Percentiles rank a stretch among this genome's conserved stretches.
Conservation (phyloP, 148 eudicot species). For the Amaranthus hypochondriacus region DNA sequence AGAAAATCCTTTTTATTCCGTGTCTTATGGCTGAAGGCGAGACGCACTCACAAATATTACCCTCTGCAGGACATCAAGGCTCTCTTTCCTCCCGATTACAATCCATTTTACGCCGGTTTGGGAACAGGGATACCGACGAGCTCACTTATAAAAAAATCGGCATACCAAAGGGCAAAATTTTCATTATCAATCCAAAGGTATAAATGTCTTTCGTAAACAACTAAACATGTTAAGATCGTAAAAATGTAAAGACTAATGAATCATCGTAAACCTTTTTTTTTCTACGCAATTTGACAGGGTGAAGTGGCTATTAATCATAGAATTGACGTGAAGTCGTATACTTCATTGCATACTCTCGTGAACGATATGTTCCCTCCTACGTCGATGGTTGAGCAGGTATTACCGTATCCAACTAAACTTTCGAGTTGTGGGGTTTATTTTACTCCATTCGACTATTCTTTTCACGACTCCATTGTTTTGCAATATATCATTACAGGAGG, state of each 20-base stretch:
- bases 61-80: slow-evolving; percentile 83
- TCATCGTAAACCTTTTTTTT: neutral
- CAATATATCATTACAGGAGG: slow-evolving; percentile 56
- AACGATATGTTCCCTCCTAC: slow-evolving; percentile 99
- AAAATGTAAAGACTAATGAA: neutral
- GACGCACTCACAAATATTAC: neutral
- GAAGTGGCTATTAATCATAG: slow-evolving; percentile 89
- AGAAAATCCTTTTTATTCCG: neutral
- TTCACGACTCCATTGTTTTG: neutral
- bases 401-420: neutral
- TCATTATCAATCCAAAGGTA: slow-evolving; percentile 97
- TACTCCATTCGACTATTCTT: neutral
- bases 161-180: slow-evolving; percentile 95
- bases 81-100: slow-evolving; percentile 86
- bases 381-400: slow-evolving; percentile 74
- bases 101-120: slow-evolving; percentile 97
- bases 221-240: neutral
- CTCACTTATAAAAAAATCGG: slow-evolving; percentile 92
- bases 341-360: slow-evolving; percentile 87
- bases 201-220: neutral
- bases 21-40: neutral
- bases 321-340: slow-evolving; percentile 78
- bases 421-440: neutral
- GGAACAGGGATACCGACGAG: slow-evolving; percentile 97
- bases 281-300: slow-evolving; percentile 47